Evolutionary conservation across 225 moss, liverwort and hornwort species (phyloP).

Genomic region (Bryum argenteum): DNA sequence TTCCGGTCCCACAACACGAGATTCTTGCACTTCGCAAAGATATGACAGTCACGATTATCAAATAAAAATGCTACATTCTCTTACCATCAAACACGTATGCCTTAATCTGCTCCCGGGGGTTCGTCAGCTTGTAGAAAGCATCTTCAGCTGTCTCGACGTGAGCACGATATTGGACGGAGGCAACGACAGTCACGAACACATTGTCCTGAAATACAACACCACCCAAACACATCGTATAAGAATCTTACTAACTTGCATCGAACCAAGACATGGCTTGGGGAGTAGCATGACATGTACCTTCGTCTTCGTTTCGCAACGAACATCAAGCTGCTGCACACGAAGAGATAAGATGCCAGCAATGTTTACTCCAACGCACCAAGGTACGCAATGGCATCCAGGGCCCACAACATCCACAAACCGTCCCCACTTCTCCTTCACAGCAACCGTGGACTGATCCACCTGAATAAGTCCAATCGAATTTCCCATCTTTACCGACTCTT

Average conservation of each 20-base stretch:
- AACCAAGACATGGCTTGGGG: not conserved
- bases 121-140: constrained; percentile 81
- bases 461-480: constrained; percentile 45
- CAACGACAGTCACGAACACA: constrained; percentile 86
- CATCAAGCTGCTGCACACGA: constrained; percentile 90
- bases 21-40: not conserved
- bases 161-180: constrained; percentile 81
- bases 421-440: constrained; percentile 70
- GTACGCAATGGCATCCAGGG: constrained; percentile 78
- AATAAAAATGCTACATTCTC: not conserved
- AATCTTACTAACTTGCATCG: not conserved
- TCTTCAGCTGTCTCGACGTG: constrained; percentile 68
- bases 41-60: not conserved
- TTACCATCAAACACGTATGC: constrained; percentile 91
- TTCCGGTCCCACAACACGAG: not conserved
- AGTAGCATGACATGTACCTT: constrained; percentile 41
- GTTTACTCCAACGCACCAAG: constrained; percentile 69
- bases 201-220: constrained; percentile 60
- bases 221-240: not conserved
- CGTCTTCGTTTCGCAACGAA: constrained; percentile 89
- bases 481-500: constrained; percentile 57
- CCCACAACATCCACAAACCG: constrained; percentile 56
- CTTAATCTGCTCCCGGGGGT: constrained; percentile 81
- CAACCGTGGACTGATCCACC: constrained; percentile 82
- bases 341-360: constrained; percentile 75